Conservation (phyloP, 2,329 filamentous ascomycete species). For the Neopestalotiopsis clavispora region DNA sequence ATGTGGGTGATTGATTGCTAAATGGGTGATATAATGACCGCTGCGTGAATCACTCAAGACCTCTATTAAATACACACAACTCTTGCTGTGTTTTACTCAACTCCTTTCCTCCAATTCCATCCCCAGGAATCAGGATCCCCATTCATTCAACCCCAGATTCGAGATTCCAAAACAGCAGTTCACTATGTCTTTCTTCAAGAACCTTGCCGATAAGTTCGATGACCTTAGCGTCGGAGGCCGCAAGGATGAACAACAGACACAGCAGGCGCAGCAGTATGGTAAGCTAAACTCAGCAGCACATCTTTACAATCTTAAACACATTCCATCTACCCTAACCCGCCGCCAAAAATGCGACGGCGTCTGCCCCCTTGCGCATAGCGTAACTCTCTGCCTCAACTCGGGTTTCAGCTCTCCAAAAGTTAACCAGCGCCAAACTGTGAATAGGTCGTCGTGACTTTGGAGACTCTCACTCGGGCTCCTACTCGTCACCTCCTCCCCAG, state of each 20-base stretch:
- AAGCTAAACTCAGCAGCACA: not conserved
- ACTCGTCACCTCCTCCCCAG: constrained; percentile 14
- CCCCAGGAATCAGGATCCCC: not conserved
- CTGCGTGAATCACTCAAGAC: not conserved
- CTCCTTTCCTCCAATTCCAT: not conserved
- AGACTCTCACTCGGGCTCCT: constrained; percentile 15
- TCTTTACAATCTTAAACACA: not conserved
- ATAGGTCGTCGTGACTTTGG: constrained; percentile 16
- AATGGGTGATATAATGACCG: not conserved
- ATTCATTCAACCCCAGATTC: not conserved
- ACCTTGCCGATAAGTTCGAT: constrained; percentile 36
- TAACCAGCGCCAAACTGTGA: not conserved
- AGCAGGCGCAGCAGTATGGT: constrained; percentile 6
- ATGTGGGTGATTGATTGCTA: not conserved
- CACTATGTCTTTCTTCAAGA: constrained; percentile 37
- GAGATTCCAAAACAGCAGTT: not conserved
- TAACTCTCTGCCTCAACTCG: not conserved
- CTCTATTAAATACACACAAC: not conserved
- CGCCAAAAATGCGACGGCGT: constrained; percentile 2
- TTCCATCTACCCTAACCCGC: not conserved
- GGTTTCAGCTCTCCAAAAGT: not conserved
- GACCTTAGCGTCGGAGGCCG: constrained; percentile 32
- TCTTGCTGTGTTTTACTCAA: not conserved
- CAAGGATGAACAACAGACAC: constrained; percentile 27
- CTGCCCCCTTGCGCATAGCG: not conserved